Evolutionary conservation across 345 rosid species (phyloP).

Genomic region (Salix udensis): DNA sequence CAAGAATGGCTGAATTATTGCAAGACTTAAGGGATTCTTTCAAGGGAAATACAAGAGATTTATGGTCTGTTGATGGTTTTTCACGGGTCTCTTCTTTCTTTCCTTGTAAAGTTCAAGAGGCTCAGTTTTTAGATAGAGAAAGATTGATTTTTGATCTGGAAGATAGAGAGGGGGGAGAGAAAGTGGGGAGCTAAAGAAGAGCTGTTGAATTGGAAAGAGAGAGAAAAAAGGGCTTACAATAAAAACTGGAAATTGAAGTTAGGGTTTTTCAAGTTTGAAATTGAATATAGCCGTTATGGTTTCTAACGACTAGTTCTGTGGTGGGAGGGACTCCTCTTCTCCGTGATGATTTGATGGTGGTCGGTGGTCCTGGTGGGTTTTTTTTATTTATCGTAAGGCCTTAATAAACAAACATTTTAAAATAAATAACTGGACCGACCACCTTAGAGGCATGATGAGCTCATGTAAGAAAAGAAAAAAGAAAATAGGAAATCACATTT

Average conservation of each 20-base stretch:
- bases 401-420: no score
- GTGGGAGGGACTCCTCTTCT: no score
- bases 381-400: no score
- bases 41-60: neutral
- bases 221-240: neutral
- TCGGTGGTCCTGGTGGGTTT: neutral
- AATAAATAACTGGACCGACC: no score
- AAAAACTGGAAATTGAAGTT: neutral
- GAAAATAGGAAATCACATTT: neutral
- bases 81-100: neutral
- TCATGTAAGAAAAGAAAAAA: no score
- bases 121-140: neutral
- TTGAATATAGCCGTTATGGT: conserved; percentile 43
- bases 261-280: conserved; percentile 30
- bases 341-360: neutral
- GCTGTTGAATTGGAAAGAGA: conserved; percentile 21
- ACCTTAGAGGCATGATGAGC: no score
- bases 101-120: neutral
- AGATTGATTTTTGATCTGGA: neutral
- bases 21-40: neutral
- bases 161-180: conserved; percentile 1
- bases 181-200: neutral
- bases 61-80: neutral
- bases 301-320: conserved; percentile 6
- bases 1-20: neutral